Evolutionary conservation across 2,329 filamentous ascomycete species (phyloP), one percentile per base, ranked within the genome.

Genomic region (Incumbomyces delicatus): DNA sequence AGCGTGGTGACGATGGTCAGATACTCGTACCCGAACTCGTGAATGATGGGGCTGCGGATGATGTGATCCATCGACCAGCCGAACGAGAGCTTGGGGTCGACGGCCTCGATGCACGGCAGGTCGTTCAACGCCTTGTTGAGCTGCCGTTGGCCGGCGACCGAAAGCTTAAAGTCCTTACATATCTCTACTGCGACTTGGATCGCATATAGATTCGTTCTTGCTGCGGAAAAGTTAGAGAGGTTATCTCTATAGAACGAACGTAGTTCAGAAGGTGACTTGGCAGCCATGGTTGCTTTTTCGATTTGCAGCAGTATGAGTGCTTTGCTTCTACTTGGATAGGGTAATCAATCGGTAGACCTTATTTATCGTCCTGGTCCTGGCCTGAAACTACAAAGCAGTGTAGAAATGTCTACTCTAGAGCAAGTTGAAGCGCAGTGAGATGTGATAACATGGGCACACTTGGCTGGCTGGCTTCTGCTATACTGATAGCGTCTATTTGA

Each of bases 1-100:
- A 56, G 22, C 12, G 52, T 52, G 8, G 49, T 47, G 41, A 54
- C 42, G 29, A 53, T 44, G 31, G 52, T 49, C 2, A 56, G 37
- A 46, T 56, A 48, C 27, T 56, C 54, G 34, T 56, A 56, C 6
- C 50, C 50, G 1, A 47, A 49, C 34, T 48, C 43, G 31, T 56
- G 53, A 10, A 56, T 45, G 6, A 29, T 44, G 34, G 48, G 42
- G 34, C 50, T 50, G 17, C 50, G 52, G 22, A 56, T 52, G 17
- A 53, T 43, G 36, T 53, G 50, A 7, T 44, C 40, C 11, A 46
- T 29, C 13, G 48, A 49, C 54, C 54, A 56, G 11, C 50, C 54
- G n/a, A 56, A 54, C 12, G 45, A 39, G 30, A 56, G 36, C 12
- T 29, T 43, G 31, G 53, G 43, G 27, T 43, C 52, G 2, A 50